Evolutionary conservation across 768 basidiomycete species (phyloP), one percentile per base, ranked within the genome.

Genomic region (Paxillus rubicundulus): DNA sequence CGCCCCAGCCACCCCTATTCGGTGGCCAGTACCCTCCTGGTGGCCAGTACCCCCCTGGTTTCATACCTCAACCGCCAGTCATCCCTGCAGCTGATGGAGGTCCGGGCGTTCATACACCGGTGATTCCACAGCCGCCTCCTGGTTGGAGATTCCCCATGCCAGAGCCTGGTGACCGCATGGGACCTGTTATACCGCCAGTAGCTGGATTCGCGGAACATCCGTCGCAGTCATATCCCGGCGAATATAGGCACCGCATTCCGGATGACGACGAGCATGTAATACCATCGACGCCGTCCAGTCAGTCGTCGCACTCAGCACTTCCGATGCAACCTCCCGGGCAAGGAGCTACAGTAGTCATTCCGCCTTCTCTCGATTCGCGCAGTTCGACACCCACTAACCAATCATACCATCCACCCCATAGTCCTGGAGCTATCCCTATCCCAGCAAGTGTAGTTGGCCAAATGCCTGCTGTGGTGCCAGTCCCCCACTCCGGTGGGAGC

Each of bases 151-250:
- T 9, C 30, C 54, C 30, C 4, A 56, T 69, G 65, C 70, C 70
- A 42, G 61, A 64, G 14, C 64, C 63, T 37, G 43, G 39, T 27
- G 54, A 27, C 50, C 61, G 49, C 30, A 34, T 18, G 9, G 56
- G 54, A 13, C 71, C 71, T 9, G 72, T 77, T 18, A 67, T 78
- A 47, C 76, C 77, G 8, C 64, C 61, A 21, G 75, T 71, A n/a
- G 46, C 40, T 4, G 54, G 56, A 9, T 59, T 52, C 27, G 54
- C 37, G 1, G 51, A 47, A 3, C 52, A 45, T 39, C 55, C 33
- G 39, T 46, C 53, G 2, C 46, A 24, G 36, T 44, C 36, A 2
- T 43, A 44, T 17, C 63, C 53, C 9, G 13, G 20, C 16, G 54
- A 47, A 16, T 58, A 53, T 28, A 8, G 27, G 39, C 49, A 57